Evolutionary conservation across 345 rosid genomes (phyloP).

Genomic region (Citrus medica): DNA sequence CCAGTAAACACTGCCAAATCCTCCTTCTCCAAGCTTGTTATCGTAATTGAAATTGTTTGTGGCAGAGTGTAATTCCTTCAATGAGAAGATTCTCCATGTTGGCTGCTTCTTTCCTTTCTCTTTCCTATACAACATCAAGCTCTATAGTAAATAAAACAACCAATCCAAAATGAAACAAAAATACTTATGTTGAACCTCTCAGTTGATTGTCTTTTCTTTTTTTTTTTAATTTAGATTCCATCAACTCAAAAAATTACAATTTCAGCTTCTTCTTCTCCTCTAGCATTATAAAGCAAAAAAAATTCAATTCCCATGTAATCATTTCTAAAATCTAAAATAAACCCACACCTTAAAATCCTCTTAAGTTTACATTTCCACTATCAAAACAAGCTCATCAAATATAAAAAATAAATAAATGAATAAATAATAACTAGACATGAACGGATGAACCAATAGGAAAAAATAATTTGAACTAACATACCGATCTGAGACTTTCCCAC

Average conservation of each 20-base stretch:
- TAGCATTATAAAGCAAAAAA: background rate
- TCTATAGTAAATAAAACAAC: slow-evolving; percentile 7
- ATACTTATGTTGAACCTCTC: background rate
- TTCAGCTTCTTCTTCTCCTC: background rate
- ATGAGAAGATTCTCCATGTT: slow-evolving; percentile 78
- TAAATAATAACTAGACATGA: background rate
- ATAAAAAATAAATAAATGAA: slow-evolving; percentile 3
- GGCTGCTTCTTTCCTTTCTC: slow-evolving; percentile 55
- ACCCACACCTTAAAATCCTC: background rate
- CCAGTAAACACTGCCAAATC: slow-evolving; percentile 98
- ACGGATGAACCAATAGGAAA: background rate
- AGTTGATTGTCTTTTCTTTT: background rate
- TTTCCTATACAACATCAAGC: slow-evolving; percentile 36
- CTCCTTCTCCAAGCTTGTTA: slow-evolving; percentile 97
- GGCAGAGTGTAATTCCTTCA: slow-evolving; percentile 89
- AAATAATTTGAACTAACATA: slow-evolving; percentile 25
- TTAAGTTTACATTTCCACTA: background rate
- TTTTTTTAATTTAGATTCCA: background rate
- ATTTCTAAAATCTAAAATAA: background rate
- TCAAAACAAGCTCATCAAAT: background rate
- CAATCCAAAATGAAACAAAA: background rate
- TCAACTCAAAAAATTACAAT: background rate
- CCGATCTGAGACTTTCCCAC: slow-evolving; percentile 69
- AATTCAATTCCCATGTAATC: background rate
- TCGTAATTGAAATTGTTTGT: slow-evolving; percentile 96